These are phyloP conservation scores for Aureobasidium sp. DNA, from an alignment of 2,329 filamentous ascomycete species.

Conservation along the genomic window DNA sequence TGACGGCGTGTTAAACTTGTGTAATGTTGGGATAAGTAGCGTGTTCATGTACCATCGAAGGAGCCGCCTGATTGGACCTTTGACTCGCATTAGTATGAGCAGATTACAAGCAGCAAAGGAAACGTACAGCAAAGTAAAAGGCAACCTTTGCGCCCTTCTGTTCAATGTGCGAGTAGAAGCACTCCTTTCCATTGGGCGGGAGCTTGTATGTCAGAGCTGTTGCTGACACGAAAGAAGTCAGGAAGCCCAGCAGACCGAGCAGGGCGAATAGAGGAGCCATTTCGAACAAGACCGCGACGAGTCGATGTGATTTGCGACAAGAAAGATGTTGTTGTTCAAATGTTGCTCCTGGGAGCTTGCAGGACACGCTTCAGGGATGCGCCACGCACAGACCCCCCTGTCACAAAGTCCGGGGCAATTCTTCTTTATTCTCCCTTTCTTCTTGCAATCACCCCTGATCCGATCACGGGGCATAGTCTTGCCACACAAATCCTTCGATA, in stretches of 20 bases:
- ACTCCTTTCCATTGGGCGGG: slow-evolving; percentile 82
- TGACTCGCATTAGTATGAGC: background rate
- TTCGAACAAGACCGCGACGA: background rate
- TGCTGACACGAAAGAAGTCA: slow-evolving; percentile 65
- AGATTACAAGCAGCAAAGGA: background rate
- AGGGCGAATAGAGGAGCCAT: slow-evolving; percentile 24
- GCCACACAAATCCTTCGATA: background rate
- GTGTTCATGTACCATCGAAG: slow-evolving; percentile 43
- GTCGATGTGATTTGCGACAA: background rate
- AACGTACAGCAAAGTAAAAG: slow-evolving; percentile 91
- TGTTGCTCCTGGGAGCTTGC: background rate
- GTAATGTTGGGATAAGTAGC: background rate
- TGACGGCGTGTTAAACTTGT: background rate
- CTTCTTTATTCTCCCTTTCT: background rate
- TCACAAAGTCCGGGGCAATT: background rate
- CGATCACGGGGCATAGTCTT: background rate
- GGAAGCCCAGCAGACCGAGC: slow-evolving; percentile 47
- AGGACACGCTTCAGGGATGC: slow-evolving; percentile 10
- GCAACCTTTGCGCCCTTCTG: slow-evolving; percentile 80
- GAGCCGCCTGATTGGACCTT: slow-evolving; percentile 97
- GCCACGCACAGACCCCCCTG: background rate
- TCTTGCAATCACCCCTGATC: background rate
- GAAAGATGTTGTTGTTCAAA: background rate
- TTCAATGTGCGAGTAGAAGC: slow-evolving; percentile 80
- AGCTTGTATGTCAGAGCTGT: slow-evolving; percentile 95